phyloP scores from a whole-genome alignment of 2,329 filamentous ascomycete species.

The Fusarium coffeatum region DNA sequence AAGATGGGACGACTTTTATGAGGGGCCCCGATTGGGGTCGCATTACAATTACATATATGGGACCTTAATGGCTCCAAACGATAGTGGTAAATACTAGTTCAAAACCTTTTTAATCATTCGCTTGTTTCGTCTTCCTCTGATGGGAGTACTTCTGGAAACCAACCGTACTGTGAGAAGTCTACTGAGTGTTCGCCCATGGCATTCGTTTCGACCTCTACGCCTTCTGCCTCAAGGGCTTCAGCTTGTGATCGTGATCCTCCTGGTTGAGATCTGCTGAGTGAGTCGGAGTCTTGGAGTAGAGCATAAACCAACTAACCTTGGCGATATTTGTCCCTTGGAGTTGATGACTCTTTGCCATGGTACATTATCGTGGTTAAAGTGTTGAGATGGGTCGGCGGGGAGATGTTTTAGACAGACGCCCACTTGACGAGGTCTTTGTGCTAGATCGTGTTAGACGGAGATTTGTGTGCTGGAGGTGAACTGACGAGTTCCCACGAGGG shows the following conservation, averaged over 20 bases:
- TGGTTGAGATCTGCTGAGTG: slow-evolving; percentile 58
- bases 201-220: slow-evolving; percentile 61
- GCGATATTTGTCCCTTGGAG: slow-evolving; percentile 85
- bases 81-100: slow-evolving; percentile 49
- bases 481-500: slow-evolving; percentile 77
- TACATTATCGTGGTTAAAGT: slow-evolving; percentile 81
- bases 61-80: slow-evolving; percentile 22
- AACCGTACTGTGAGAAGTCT: slow-evolving; percentile 64
- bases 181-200: slow-evolving; percentile 65
- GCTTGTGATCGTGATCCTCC: slow-evolving; percentile 63
- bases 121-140: slow-evolving; percentile 52
- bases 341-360: slow-evolving; percentile 97
- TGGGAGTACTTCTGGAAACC: slow-evolving; percentile 65
- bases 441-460: slow-evolving; percentile 52
- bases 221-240: slow-evolving; percentile 61
- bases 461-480: slow-evolving; percentile 33
- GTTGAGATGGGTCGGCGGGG: slow-evolving; percentile 62
- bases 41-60: slow-evolving; percentile 46
- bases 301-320: slow-evolving; percentile 65
- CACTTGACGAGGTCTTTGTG: slow-evolving; percentile 83
- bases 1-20: slow-evolving; percentile 47
- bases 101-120: slow-evolving; percentile 25
- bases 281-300: neutral
- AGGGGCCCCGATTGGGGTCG: slow-evolving; percentile 38
- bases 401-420: slow-evolving; percentile 92